These are phyloP conservation scores for Hypoxylon sp. DNA, from an alignment of 2,329 filamentous ascomycete genomes.

Conservation along the genomic window DNA sequence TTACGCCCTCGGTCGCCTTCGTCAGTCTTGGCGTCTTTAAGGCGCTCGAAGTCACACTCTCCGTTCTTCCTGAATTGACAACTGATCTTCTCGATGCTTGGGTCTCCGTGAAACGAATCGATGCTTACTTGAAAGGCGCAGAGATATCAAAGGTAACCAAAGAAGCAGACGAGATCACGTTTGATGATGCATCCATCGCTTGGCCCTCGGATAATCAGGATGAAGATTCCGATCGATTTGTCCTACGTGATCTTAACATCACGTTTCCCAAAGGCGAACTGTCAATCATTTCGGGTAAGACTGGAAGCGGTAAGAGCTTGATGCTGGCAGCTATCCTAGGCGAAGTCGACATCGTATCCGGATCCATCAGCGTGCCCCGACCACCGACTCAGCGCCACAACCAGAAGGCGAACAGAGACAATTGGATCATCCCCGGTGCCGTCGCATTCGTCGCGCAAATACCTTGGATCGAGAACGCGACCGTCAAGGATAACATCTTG, in stretches of 20 bases:
- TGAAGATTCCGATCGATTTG: slow-evolving; percentile 67
- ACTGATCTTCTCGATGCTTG: slow-evolving; percentile 75
- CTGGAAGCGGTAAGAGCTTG: slow-evolving; percentile 80
- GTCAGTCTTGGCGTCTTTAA: slow-evolving; percentile 79
- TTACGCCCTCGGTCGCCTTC: slow-evolving; percentile 79
- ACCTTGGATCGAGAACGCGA: slow-evolving; percentile 86
- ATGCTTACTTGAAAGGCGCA: slow-evolving; percentile 72
- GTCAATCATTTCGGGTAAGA: slow-evolving; percentile 79
- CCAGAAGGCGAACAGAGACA: slow-evolving; percentile 64
- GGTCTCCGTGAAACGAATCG: slow-evolving; percentile 76
- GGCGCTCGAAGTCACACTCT: slow-evolving; percentile 75
- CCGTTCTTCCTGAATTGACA: slow-evolving; percentile 76
- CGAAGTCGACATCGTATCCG: slow-evolving; percentile 74
- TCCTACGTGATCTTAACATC: slow-evolving; percentile 70
- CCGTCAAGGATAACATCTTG: slow-evolving; percentile 78
- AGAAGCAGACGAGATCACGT: slow-evolving; percentile 67
- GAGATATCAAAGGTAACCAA: slow-evolving; percentile 67
- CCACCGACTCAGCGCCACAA: slow-evolving; percentile 66
- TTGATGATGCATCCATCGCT: slow-evolving; percentile 73
- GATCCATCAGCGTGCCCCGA: slow-evolving; percentile 64
- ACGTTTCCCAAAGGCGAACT: slow-evolving; percentile 74
- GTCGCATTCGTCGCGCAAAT: slow-evolving; percentile 82
- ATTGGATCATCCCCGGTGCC: slow-evolving; percentile 75
- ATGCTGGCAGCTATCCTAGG: slow-evolving; percentile 78
- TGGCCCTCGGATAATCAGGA: slow-evolving; percentile 75